Evolutionary conservation across 2,329 filamentous ascomycete genomes (phyloP).

Genomic region (Scedosporium dehoogii): DNA sequence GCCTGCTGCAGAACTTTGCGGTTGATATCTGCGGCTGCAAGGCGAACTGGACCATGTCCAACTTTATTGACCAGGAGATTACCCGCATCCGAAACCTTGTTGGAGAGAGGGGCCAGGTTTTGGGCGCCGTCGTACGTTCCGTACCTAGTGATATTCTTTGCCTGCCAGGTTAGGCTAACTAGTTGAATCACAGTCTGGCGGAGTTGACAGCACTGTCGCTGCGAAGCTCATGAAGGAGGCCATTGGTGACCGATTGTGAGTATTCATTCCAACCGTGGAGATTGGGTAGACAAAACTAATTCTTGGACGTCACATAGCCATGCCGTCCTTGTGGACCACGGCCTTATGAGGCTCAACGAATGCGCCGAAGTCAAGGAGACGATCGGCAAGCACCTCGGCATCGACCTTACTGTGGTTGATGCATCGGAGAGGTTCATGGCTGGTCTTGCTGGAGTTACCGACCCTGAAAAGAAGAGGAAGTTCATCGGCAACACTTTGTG

Average conservation of each 20-base stretch:
- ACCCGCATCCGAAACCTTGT: slow-evolving; percentile 70
- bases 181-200: slow-evolving; percentile 39
- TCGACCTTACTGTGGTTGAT: slow-evolving; percentile 84
- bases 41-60: slow-evolving; percentile 75
- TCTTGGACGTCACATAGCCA: neutral
- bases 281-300: neutral
- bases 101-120: slow-evolving; percentile 69
- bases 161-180: slow-evolving; percentile 33
- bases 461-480: slow-evolving; percentile 82
- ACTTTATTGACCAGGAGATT: slow-evolving; percentile 76
- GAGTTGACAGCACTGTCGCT: slow-evolving; percentile 83
- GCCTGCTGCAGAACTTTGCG: slow-evolving; percentile 73
- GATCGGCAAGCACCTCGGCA: slow-evolving; percentile 68
- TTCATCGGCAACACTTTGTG: slow-evolving; percentile 65
- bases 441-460: slow-evolving; percentile 62
- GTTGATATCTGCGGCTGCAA: slow-evolving; percentile 70
- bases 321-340: slow-evolving; percentile 64
- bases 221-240: slow-evolving; percentile 79
- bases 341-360: slow-evolving; percentile 78
- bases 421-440: slow-evolving; percentile 68
- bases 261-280: no score
- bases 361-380: slow-evolving; percentile 72
- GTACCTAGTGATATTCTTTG: neutral
- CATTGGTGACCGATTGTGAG: slow-evolving; percentile 65
- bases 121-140: slow-evolving; percentile 25